A percentile compares a stretch with the other conserved stretches of the same genome.
Conservation (phyloP, 2,329 filamentous ascomycete species). For the Didymella exigua region DNA sequence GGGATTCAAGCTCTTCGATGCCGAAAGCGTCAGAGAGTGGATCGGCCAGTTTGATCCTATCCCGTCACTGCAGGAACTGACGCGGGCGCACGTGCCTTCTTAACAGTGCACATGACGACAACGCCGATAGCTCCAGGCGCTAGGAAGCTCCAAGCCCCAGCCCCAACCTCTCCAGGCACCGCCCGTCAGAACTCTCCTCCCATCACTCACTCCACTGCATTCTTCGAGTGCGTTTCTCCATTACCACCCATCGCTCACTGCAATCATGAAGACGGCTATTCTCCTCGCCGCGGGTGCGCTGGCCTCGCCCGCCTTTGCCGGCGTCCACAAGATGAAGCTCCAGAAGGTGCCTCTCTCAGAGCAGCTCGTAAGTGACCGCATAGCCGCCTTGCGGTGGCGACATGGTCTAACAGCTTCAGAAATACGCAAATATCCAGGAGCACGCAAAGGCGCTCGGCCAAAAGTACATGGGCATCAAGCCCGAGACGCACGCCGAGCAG, state of each 20-base stretch:
- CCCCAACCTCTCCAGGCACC: slow-evolving; percentile 22
- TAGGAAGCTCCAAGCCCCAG: slow-evolving; percentile 13
- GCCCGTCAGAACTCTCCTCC: slow-evolving; percentile 5
- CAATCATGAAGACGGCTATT: slow-evolving; percentile 81
- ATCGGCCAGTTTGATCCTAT: too few relatives aligned
- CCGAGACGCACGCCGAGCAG: slow-evolving; percentile 70
- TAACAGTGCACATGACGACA: slow-evolving; percentile 1
- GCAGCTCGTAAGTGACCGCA: slow-evolving; percentile 74
- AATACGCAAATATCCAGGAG: slow-evolving; percentile 76
- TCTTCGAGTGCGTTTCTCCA: slow-evolving; percentile 18
- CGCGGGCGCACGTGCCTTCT: slow-evolving; percentile 6
- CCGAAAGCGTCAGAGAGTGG: slow-evolving; percentile 14
- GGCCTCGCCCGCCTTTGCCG: slow-evolving; percentile 81
- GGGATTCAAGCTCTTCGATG: slow-evolving; percentile 5
- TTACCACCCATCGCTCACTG: slow-evolving; percentile 17
- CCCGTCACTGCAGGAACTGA: slow-evolving; percentile 13
- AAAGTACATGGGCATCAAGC: slow-evolving; percentile 93
- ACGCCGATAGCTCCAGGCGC: slow-evolving; percentile 14
- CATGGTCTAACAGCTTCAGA: slow-evolving; percentile 56
- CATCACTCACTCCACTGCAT: slow-evolving; percentile 19
- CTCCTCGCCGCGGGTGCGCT: slow-evolving; percentile 79
- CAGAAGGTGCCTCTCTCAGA: slow-evolving; percentile 93
- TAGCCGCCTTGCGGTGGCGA: slow-evolving; percentile 10
- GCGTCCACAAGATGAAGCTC: slow-evolving; percentile 94
- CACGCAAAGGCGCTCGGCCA: slow-evolving; percentile 85